Base-by-base conservation (phyloP, 805 yeast species). In the Schwanniomyces occidentalis region DNA sequence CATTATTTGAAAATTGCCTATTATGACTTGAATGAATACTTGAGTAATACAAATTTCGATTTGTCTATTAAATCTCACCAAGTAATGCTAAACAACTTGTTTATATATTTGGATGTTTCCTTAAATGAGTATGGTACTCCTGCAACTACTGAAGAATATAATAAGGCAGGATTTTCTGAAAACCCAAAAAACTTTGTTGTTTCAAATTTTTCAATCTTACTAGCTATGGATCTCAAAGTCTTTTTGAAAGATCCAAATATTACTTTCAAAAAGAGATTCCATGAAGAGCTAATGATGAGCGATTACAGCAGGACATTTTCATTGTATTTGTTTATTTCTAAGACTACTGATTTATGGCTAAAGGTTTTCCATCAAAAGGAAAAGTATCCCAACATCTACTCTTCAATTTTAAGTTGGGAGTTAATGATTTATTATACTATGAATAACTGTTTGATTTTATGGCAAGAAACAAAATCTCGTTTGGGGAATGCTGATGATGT, bases 231-330 rank as follows among this genome's bases (percentile, higher is more conserved):
- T 48, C 58, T 81, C 32, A 66, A 71, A 41, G 62, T 69, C 23
- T 80, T 82, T 49, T 56, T 81, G 25, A 72, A 71, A 39, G 76
- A 73, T 44, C 68, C 80, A 12, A 78, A 78, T 50, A 67, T 76
- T 51, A 62, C 80, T 0, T 82, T 82, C 59, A 78, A 75, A 41
- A 82, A 81, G 56, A 58, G 69, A 19, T 79, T 72, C 49, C 76
- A 74, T 35, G 87, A 83, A 51, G 86, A 82, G 45, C 61, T 79
- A 30, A 64, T 83, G 59, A 80, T 83, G 68, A 75, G 79, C 30
- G 69, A 73, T 36, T 69, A 67, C 35, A 58, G 63, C 19, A 61
- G 69, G 30, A 63, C 72, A 6, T 76, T 78, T 50, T 82, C 85
- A 1, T 51, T 82, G 17, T 66, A 58, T 40, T 46, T 54, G 34